Percentiles rank a stretch among this genome's conserved stretches.
Conservation (phyloP, 192 early-diverging fungal species). For the Chytriomyces sp. region DNA sequence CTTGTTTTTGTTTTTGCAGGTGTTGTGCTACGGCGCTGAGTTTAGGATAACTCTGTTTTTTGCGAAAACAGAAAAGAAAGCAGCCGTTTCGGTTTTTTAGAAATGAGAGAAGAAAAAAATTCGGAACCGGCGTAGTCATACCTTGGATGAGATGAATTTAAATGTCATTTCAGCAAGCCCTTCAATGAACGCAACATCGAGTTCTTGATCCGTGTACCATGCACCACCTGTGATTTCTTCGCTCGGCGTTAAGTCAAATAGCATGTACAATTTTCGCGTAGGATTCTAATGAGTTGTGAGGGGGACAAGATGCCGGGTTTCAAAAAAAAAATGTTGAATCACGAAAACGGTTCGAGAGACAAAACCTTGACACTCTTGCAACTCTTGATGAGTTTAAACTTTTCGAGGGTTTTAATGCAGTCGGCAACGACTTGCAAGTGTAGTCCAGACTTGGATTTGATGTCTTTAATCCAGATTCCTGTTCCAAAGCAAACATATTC, state of each 20-base stretch:
- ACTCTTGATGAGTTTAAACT: slow-evolving; percentile 79
- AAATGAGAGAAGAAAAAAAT: background rate
- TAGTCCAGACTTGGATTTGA: slow-evolving; percentile 80
- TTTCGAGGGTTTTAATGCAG: slow-evolving; percentile 79
- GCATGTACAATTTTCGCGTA: slow-evolving; percentile 89
- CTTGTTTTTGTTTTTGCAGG: background rate
- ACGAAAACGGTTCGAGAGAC: background rate
- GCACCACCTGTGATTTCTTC: slow-evolving; percentile 88
- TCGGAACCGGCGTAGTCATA: background rate
- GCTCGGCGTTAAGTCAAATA: slow-evolving; percentile 80
- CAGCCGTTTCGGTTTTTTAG: background rate
- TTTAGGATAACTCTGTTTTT: slow-evolving; percentile 36
- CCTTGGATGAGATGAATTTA: slow-evolving; percentile 68
- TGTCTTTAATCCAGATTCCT: slow-evolving; percentile 82
- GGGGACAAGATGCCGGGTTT: too few relatives aligned
- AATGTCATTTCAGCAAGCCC: slow-evolving; percentile 72
- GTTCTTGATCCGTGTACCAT: slow-evolving; percentile 91
- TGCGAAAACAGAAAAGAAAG: slow-evolving; percentile 54
- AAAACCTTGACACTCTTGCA: slow-evolving; percentile 86
- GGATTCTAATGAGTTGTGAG: slow-evolving; percentile 62
- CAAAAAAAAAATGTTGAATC: slow-evolving; percentile 5
- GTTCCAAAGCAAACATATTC: slow-evolving; percentile 25
- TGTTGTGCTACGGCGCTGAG: slow-evolving; percentile 1
- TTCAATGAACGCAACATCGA: slow-evolving; percentile 91
- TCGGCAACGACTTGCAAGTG: slow-evolving; percentile 76